Evolutionary conservation across 2,329 filamentous ascomycete species (phyloP), one percentile per base, ranked within the genome.

Genomic region (Escovopsis sp.): DNA sequence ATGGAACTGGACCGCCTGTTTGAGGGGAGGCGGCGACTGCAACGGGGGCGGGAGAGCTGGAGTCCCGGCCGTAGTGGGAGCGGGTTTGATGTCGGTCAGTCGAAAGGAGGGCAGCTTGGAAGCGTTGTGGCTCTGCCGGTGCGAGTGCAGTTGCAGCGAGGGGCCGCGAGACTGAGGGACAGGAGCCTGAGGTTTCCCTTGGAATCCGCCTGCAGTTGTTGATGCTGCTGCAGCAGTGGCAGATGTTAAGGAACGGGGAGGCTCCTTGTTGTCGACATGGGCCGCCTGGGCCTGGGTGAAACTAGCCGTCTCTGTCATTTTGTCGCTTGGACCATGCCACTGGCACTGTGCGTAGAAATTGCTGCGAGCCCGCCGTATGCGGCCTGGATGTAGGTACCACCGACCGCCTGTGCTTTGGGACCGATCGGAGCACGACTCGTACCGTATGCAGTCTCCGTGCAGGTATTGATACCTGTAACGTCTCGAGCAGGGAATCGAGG

Each of bases 91-190:
- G 57, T 74, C 70, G 49, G 63, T 67, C 53, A 72, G 71, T 45
- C 71, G 71, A 55, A 69, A 73, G 19, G 70, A 64, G 26, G 72
- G 71, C 49, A 74, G 58, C 51, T 74, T 75, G 47, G 71, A 75
- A 34, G 70, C 67, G 52, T 65, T 73, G 56, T 74, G 66, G 53
- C 55, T 69, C 49, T 70, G 68, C 43, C 71, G 69, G 56, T 74
- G 71, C 37, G 59, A 56, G 28, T 74, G 68, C 42, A 55, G 47
- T 44, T 47, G 50, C 41, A 48, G 41, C 43, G 49, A 46, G 39
- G 45, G 45, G 43, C 39, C 40, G 26, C 42, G 40, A 40, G 36
- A 39, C 40, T 23, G 39, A 32, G 28, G 28, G 8, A 9, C 8
- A 32, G 28, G 37, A 26, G 37, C 9, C n/a, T 18, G 30, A 33